These are phyloP conservation scores for Phaeosphaeriaceae sp. DNA, from an alignment of 2,329 filamentous ascomycete species.

Conservation along the genomic window DNA sequence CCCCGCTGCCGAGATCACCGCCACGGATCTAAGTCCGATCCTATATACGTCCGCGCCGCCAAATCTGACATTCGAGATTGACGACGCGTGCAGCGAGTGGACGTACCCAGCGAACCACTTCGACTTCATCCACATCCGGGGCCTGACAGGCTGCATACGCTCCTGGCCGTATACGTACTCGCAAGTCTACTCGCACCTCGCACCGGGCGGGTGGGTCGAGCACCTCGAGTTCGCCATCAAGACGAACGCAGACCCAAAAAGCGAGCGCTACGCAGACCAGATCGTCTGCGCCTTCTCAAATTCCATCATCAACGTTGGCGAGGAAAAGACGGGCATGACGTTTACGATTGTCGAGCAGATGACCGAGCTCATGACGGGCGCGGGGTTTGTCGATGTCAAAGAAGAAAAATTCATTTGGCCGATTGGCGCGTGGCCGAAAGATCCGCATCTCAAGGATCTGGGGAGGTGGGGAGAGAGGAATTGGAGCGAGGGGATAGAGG, in stretches of 20 bases:
- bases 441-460: constrained; percentile 42
- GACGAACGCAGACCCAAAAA: constrained; percentile 24
- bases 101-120: constrained; percentile 47
- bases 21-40: constrained; percentile 46
- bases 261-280: constrained; percentile 19
- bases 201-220: constrained; percentile 53
- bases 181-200: constrained; percentile 46
- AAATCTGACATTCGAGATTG: constrained; percentile 55
- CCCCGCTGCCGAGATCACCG: constrained; percentile 43
- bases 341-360: constrained; percentile 32
- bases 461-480: constrained; percentile 48
- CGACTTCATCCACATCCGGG: constrained; percentile 50
- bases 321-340: constrained; percentile 31
- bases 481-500: constrained; percentile 51
- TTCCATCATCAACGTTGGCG: constrained; percentile 23
- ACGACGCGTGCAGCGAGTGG: constrained; percentile 52
- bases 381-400: constrained; percentile 39
- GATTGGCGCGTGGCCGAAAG: constrained; percentile 42
- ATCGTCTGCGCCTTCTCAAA: constrained; percentile 28
- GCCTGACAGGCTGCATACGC: constrained; percentile 50
- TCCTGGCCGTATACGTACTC: constrained; percentile 51
- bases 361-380: constrained; percentile 19
- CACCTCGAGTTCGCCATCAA: constrained; percentile 49
- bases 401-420: constrained; percentile 40
- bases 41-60: constrained; percentile 45